Base-by-base conservation (phyloP, 805 yeast genomes). In the Candida alai region DNA sequence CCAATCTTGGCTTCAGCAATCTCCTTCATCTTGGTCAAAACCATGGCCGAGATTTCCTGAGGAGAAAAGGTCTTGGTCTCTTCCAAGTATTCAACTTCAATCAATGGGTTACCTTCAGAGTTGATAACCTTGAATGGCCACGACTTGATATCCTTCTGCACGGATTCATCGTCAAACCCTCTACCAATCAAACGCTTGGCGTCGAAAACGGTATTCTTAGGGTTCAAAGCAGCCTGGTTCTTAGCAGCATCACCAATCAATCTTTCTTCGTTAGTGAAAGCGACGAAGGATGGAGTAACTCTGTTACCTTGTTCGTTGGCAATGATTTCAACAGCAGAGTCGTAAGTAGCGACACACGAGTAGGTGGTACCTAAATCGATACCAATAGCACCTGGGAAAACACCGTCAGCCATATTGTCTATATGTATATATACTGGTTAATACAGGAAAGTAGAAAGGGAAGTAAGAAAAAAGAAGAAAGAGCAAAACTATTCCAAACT, bases 1-100 rank as follows among this genome's bases (percentile, higher is more conserved):
- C 96, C 96, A 52, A 88, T 76, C 74, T 75, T 84, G 53, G 83
- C 79, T 76, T 88, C 96, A 48, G 96, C 96, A 51, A 84, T 82
- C 73, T 66, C 73, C 61, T 66, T 66, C 73, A 66, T 66, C 62
- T 66, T 66, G 62, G 66, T 64, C 53, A 66, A 66, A 42, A 66
- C 70, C 73, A 66, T 66, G 31, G 71, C 62, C 33, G 73, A 66
- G 48, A 66, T 66, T 58, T 66, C 73, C 57, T 66, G 70, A 39
- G 73, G 73, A 36, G 70, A 60, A 62, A 66, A 66, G 35, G 65
- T 51, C 60, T 66, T 66, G 54, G 65, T 52, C 58, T 66, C 73
- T 43, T 58, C 73, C 54, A 63, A 61, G 64, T 64, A 66, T 54
- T 64, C 61, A 47, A 66, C 73, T 58, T 66, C 68, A 44, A 66